Base-by-base conservation (phyloP, 2,329 filamentous ascomycete genomes). In the Pestalotiopsis sp. region DNA sequence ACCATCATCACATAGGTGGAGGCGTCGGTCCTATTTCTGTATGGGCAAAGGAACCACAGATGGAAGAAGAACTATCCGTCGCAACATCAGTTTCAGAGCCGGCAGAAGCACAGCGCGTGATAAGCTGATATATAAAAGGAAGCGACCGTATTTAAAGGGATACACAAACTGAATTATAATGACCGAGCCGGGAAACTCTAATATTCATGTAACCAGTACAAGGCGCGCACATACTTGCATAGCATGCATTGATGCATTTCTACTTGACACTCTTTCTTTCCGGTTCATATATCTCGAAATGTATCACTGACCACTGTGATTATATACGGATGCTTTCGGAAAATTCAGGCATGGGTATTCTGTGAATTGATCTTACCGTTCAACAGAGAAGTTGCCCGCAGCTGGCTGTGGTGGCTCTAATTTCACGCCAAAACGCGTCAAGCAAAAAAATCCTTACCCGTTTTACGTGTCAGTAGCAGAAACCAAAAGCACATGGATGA, bases 11-110 rank as follows among this genome's bases (percentile, higher is more conserved):
- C 31, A 36, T 20, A 67, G 65, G 65, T 38, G 65, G 65, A 14
- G 52, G 52, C 13, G 3, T 12, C 1, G 56, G 56, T 13, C 11
- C 52, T 11, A 41, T 67, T 12, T 67, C 65, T 25, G 56, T 67
- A 11, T 67, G 52, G 65, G 56, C 39, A 9, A 59, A 60, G 17
- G 52, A 59, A 59, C 52, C 65, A 60, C n/a, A 23, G 36, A 23
- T 59, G 9, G 65, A 67, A 45, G 52, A 60, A 23, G n/a, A 52
- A 9, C 20, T n/a, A n/a, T 52, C 45, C 6, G 45, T 52, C 9
- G 9, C 45, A 11, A 52, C 45, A n/a, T 52, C 65, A 4, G 12
- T 14, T 1, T 25, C 49, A 5, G 17, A 14, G 14, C 14, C 9
- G 11, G n/a, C 31, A 11, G 52, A 17, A 27, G 36, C 65, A 31